Base-by-base conservation (phyloP, 257 asterid genomes). In the Echites panduratus region DNA sequence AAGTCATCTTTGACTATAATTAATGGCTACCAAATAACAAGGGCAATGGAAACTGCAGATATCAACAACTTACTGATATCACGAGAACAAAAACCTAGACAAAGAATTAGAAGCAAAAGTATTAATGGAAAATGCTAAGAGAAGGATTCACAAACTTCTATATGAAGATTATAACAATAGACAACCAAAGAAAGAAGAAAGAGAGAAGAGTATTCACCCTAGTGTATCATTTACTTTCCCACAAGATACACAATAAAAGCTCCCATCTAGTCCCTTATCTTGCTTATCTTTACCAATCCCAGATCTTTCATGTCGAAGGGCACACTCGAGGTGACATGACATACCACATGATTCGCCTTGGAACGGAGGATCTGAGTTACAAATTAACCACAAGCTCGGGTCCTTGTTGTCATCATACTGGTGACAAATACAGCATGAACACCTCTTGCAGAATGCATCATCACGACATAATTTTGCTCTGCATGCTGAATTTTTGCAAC, bases 301-400 rank as follows among this genome's bases (percentile, higher is more conserved):
- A 35, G 99, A 88, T 75, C 75, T 85, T 73, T 82, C 89, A 78
- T 88, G 89, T 62, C 70, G 76, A 53, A 94, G 77, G 70, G 99
- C 97, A 72, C 99, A 94, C 61, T 94, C 99, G 49, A 94, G 97
- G 80, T 94, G 99, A 77, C 97, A 88, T n/a, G 99, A 94, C 89
- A 89, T 83, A 70, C 97, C 94, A 76, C 99, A 94, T 9, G 97
- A 87, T 71, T 78, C 76, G 9, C 90, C 93, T 75, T 66, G 78
- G 80, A 85, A 89, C 4, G 99, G 99, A 77, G 87, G 88, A 52
- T 94, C 99, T 6, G 99, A 88, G 82, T 77, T 84, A 90, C 99
- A 94, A 81, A 76, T 74, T 61, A 94, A 79, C 99, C 99, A 94
- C 64, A 91, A 85, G 79, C 97, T 85, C 11, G 99, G 99, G 81